These are phyloP conservation scores for Thermothelomyces thermophilus DNA, from an alignment of 2,329 filamentous ascomycete species.

Conservation along the genomic window DNA sequence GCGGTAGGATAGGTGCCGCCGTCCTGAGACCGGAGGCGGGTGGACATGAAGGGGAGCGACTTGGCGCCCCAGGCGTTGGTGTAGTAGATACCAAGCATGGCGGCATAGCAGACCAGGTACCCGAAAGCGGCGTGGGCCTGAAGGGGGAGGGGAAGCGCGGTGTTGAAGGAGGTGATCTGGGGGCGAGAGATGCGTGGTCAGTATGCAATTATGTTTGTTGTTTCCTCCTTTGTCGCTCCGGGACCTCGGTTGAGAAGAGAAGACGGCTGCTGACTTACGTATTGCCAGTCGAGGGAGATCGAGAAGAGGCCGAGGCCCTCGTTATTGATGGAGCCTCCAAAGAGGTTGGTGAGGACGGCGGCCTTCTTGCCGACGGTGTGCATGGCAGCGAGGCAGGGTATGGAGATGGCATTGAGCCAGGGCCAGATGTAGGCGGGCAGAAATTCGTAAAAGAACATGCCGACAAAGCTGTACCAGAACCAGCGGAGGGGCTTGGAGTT, in stretches of 20 bases:
- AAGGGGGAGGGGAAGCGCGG: constrained; percentile 45
- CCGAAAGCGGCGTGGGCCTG: constrained; percentile 43
- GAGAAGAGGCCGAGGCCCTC: constrained; percentile 45
- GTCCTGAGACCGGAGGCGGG: constrained; percentile 35
- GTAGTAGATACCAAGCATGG: constrained; percentile 48
- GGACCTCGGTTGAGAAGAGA: neutral
- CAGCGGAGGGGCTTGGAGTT: constrained; percentile 44
- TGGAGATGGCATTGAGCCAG: constrained; percentile 49
- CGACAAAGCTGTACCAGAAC: constrained; percentile 45
- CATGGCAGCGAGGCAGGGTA: constrained; percentile 48
- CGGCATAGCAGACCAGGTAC: constrained; percentile 41
- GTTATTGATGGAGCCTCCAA: constrained; percentile 46
- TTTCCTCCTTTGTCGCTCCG: neutral
- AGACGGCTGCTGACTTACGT: constrained; percentile 36
- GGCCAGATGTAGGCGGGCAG: constrained; percentile 50
- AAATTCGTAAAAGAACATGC: constrained; percentile 46
- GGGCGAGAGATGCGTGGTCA: no score
- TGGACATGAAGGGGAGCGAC: constrained; percentile 50
- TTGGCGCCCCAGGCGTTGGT: constrained; percentile 40
- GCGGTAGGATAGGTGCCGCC: constrained; percentile 37
- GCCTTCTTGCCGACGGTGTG: constrained; percentile 42
- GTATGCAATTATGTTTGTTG: neutral
- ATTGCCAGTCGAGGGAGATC: constrained; percentile 50
- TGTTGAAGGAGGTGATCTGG: constrained; percentile 49
- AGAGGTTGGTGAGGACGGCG: constrained; percentile 39